A percentile compares a stretch with the other conserved stretches of the same genome.
Evolutionary conservation across 257 asterid genomes (phyloP).

Genomic region (Agastache rugosa): DNA sequence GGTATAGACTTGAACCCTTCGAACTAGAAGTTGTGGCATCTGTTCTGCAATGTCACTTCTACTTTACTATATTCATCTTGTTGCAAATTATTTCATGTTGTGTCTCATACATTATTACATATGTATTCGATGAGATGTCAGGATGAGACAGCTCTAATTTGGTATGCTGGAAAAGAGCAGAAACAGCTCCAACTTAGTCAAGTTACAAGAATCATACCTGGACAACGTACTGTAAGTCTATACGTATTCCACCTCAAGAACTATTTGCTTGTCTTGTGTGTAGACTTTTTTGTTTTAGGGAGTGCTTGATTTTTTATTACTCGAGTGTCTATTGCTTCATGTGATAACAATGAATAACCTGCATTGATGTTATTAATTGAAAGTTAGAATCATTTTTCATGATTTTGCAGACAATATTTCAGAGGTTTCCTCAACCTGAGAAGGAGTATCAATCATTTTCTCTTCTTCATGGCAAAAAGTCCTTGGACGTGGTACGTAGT

Average conservation of each 20-base stretch:
- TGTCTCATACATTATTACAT: conserved; percentile 14
- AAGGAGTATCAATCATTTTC: conserved; percentile 86
- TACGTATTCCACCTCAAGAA: conserved; percentile 14
- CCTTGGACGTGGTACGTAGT: conserved; percentile 73
- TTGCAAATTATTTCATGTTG: background rate
- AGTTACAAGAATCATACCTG: conserved; percentile 75
- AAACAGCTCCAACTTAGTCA: conserved; percentile 62
- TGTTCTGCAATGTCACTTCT: background rate
- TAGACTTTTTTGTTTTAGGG: background rate
- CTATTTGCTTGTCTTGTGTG: conserved; percentile 4
- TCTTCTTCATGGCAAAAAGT: conserved; percentile 61
- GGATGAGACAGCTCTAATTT: conserved; percentile 69
- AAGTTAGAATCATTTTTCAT: conserved; percentile 15
- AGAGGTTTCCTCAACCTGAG: conserved; percentile 77
- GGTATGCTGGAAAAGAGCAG: conserved; percentile 70
- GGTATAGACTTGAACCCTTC: background rate
- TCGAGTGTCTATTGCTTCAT: conserved; percentile 12
- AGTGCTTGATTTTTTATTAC: background rate
- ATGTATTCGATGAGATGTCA: conserved; percentile 38
- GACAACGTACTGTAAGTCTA: conserved; percentile 81
- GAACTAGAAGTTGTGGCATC: background rate
- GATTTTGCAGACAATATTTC: conserved; percentile 60
- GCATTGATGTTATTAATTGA: background rate
- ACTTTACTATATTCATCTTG: conserved; percentile 17
- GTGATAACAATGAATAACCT: background rate